These are phyloP conservation scores for Seiridium unicorne DNA, from an alignment of 2,329 filamentous ascomycete species.

Conservation along the genomic window DNA sequence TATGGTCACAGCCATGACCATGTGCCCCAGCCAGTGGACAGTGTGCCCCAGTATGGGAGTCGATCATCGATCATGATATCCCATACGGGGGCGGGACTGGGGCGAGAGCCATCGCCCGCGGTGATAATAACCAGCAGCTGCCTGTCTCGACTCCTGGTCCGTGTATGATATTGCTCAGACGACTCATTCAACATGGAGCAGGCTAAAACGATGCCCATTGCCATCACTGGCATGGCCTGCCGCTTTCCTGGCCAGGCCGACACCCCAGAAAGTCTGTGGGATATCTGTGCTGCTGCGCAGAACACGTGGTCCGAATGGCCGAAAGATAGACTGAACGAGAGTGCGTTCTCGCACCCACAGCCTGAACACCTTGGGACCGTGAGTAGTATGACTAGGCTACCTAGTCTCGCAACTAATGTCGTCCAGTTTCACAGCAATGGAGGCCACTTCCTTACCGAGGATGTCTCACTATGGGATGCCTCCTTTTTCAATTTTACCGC, in stretches of 20 bases:
- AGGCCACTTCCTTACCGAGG: neutral
- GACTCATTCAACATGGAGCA: conserved; percentile 1
- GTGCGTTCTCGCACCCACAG: conserved; percentile 1
- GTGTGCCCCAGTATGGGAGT: too few relatives aligned
- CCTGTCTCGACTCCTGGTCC: too few relatives aligned
- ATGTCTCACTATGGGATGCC: conserved; percentile 5
- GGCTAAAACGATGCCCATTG: conserved; percentile 5
- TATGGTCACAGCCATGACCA: too few relatives aligned
- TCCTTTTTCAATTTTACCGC: conserved; percentile 8
- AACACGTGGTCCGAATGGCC: conserved; percentile 4
- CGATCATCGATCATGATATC: too few relatives aligned
- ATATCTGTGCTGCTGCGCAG: conserved; percentile 1
- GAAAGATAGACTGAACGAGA: neutral
- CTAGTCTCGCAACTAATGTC: neutral
- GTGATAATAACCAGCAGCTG: neutral
- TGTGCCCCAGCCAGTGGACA: too few relatives aligned
- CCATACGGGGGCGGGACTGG: too few relatives aligned
- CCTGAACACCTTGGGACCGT: conserved; percentile 2
- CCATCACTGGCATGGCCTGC: conserved; percentile 9
- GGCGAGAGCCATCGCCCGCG: neutral
- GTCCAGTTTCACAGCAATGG: conserved; percentile 1
- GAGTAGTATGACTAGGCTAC: neutral
- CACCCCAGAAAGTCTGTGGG: conserved; percentile 8
- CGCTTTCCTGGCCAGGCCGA: conserved; percentile 6
- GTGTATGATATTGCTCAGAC: neutral